phyloP scores from a whole-genome alignment of 306 rosid genomes.

The Corylus americana region DNA sequence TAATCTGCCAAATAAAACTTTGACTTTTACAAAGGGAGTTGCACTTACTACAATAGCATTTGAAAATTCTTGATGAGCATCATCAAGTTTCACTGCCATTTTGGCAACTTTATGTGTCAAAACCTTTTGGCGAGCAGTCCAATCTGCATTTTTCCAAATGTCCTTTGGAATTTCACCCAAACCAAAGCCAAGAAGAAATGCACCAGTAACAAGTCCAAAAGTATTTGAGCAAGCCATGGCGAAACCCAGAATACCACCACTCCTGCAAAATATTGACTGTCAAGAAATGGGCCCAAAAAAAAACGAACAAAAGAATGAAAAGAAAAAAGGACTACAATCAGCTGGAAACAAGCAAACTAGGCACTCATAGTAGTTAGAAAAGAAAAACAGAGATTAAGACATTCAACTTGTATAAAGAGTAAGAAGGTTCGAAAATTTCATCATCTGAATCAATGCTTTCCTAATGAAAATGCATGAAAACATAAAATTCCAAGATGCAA shows the following conservation, averaged over 20 bases:
- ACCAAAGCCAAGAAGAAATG: slow-evolving; percentile 96
- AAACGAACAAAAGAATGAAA: background rate
- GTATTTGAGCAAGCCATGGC: slow-evolving; percentile 99
- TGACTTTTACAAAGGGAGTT: background rate
- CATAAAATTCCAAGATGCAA: background rate
- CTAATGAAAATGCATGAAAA: background rate
- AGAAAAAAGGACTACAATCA: background rate
- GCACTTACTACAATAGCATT: slow-evolving; percentile 66
- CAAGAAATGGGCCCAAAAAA: slow-evolving; percentile 5
- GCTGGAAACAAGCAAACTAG: background rate
- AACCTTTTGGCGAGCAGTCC: slow-evolving; percentile 78
- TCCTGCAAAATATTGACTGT: slow-evolving; percentile 45
- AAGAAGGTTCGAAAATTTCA: background rate
- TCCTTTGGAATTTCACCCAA: slow-evolving; percentile 92
- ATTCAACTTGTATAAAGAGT: background rate
- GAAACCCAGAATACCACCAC: slow-evolving; percentile 63
- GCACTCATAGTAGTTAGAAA: background rate
- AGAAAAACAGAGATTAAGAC: background rate
- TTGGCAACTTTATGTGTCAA: slow-evolving; percentile 88
- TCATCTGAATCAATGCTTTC: background rate
- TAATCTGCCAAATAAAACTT: background rate
- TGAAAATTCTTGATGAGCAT: slow-evolving; percentile 90
- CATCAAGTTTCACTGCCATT: slow-evolving; percentile 91
- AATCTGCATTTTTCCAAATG: slow-evolving; percentile 80
- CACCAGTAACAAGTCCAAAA: slow-evolving; percentile 97